Conservation (phyloP, 169 alveolate genomes). For the Eimeria maxima region DNA sequence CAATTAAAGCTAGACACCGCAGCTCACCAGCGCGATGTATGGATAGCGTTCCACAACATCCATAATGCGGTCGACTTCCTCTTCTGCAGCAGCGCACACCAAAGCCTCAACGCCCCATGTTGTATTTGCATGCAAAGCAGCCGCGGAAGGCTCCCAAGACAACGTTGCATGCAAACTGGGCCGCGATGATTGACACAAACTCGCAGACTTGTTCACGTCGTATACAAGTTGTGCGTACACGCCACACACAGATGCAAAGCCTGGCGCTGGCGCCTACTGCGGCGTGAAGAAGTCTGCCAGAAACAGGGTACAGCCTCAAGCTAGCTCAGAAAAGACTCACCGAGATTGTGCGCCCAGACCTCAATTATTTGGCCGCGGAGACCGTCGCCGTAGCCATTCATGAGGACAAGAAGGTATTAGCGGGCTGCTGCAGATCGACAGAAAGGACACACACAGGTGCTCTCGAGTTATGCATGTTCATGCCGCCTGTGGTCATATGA, state of each 20-base stretch:
- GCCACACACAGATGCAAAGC: too few relatives aligned
- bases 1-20: background rate
- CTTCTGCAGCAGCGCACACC: constrained; percentile 87
- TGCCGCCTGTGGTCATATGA: too few relatives aligned
- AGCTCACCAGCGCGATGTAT: constrained; percentile 92
- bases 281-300: background rate
- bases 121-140: background rate
- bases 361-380: constrained; percentile 77
- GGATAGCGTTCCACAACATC: constrained; percentile 95
- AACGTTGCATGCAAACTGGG: too few relatives aligned
- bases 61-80: constrained; percentile 94
- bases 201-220: too few relatives aligned
- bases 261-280: too few relatives aligned
- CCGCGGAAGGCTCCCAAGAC: too few relatives aligned
- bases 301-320: background rate
- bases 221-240: too few relatives aligned
- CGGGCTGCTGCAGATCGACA: constrained; percentile 16
- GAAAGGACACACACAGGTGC: background rate
- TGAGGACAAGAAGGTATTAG: constrained; percentile 60
- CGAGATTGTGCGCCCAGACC: constrained; percentile 84
- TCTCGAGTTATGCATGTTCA: too few relatives aligned
- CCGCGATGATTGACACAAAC: too few relatives aligned
- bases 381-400: constrained; percentile 82
- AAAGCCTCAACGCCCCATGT: background rate
- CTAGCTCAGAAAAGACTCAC: background rate